These are phyloP conservation scores for Yarrowia divulgata DNA, from an alignment of 805 yeast species.

Conservation along the genomic window DNA sequence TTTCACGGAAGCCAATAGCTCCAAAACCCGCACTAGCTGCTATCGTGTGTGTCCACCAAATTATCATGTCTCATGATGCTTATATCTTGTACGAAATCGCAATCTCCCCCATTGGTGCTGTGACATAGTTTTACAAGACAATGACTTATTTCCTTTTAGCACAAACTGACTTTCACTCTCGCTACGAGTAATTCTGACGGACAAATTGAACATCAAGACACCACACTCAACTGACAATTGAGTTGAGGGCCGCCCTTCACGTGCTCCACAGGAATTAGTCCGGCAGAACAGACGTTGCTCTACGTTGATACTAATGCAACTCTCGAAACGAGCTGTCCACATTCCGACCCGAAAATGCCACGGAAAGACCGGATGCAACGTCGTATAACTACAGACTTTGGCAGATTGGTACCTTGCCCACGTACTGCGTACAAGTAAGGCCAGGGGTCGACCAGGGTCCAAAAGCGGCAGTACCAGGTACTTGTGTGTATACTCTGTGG, in stretches of 20 bases:
- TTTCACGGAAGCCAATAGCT: not conserved
- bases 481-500: not conserved
- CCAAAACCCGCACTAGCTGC: not conserved
- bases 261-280: not conserved
- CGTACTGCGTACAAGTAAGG: not conserved
- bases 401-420: not conserved
- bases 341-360: not conserved
- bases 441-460: not conserved
- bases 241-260: not conserved
- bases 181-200: not conserved
- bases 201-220: not conserved
- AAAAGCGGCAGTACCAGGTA: too few relatives aligned
- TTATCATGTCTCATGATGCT: not conserved
- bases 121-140: too few relatives aligned
- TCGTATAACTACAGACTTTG: not conserved
- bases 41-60: not conserved
- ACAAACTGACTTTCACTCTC: not conserved
- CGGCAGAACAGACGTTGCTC: not conserved
- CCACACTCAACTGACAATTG: not conserved
- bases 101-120: constrained; percentile 4
- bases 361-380: not conserved
- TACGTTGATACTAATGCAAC: not conserved
- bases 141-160: not conserved
- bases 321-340: not conserved
- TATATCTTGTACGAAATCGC: constrained; percentile 4